A percentile compares a stretch with the other conserved stretches of the same genome.
Conservation (phyloP, 371 early-diverging fungal species). For the Scutellospora calospora region DNA sequence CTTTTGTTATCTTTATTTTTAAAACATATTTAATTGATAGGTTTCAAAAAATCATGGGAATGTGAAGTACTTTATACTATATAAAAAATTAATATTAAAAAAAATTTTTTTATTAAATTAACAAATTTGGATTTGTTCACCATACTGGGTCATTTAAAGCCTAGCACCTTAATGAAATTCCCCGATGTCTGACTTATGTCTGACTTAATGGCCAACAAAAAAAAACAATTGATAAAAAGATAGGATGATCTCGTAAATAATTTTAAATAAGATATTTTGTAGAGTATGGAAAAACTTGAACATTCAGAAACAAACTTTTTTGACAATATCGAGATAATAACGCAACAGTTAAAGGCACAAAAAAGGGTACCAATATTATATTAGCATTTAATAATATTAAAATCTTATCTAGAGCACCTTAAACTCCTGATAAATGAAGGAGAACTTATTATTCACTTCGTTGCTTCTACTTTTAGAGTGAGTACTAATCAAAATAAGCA, state of each 20-base stretch:
- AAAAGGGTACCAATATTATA: background rate
- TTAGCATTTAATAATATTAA: slow-evolving; percentile 21
- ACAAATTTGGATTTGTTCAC: no score
- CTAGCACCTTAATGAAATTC: no score
- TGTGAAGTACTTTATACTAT: no score
- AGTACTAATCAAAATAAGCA: slow-evolving; percentile 14
- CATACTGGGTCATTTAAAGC: no score
- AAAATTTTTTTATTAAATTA: no score
- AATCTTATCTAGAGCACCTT: slow-evolving; percentile 3
- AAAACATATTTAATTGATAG: no score
- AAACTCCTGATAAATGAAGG: slow-evolving; percentile 26
- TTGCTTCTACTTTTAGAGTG: slow-evolving; percentile 19
- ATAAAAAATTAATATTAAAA: no score
- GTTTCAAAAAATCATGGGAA: no score
- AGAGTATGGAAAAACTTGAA: background rate
- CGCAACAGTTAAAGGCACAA: background rate
- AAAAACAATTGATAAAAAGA: slow-evolving; percentile 10
- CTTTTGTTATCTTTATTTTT: no score
- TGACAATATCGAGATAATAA: slow-evolving; percentile 41
- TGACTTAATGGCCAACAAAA: no score
- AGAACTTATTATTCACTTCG: slow-evolving; percentile 2
- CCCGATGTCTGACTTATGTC: no score
- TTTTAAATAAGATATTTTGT: slow-evolving; percentile 1
- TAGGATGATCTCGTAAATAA: slow-evolving; percentile 16
- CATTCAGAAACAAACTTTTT: slow-evolving; percentile 9